These are phyloP conservation scores for Chrysanthemum lavandulifolium DNA, from an alignment of 129 eudicot species.

Conservation along the genomic window DNA sequence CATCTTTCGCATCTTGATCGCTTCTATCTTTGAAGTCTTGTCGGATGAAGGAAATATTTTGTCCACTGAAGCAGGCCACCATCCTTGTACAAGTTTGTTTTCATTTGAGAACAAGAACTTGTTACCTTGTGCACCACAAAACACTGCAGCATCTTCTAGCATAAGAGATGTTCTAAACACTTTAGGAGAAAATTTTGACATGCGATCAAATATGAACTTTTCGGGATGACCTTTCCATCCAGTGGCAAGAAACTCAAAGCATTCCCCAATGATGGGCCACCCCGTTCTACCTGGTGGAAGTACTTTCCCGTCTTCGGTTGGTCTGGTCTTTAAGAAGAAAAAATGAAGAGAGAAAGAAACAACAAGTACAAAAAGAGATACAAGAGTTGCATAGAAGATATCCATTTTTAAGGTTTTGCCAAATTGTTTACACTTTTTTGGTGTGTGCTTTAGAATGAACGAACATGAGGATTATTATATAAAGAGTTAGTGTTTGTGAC, in stretches of 20 bases:
- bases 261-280: slow-evolving; percentile 82
- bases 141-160: slow-evolving; percentile 57
- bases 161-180: slow-evolving; percentile 65
- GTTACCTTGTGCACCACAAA: slow-evolving; percentile 71
- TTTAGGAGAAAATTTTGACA: slow-evolving; percentile 54
- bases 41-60: slow-evolving; percentile 72
- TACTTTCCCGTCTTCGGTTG: not conserved
- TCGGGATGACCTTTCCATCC: slow-evolving; percentile 86
- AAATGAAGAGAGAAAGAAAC: slow-evolving; percentile 50
- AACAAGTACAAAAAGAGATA: slow-evolving; percentile 42
- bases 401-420: slow-evolving; percentile 36
- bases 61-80: slow-evolving; percentile 88
- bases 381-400: slow-evolving; percentile 50
- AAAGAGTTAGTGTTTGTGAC: not conserved
- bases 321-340: slow-evolving; percentile 42
- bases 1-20: slow-evolving; percentile 71
- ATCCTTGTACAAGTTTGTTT: slow-evolving; percentile 69
- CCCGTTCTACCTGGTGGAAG: slow-evolving; percentile 79
- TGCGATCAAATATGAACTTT: slow-evolving; percentile 72
- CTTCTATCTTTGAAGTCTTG: slow-evolving; percentile 61
- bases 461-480: not conserved
- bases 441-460: slow-evolving; percentile 13
- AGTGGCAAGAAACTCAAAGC: slow-evolving; percentile 64
- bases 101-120: slow-evolving; percentile 82
- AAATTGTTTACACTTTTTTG: not conserved